Conservation (phyloP, 257 asterid species). For the Scutellaria galericulata region DNA sequence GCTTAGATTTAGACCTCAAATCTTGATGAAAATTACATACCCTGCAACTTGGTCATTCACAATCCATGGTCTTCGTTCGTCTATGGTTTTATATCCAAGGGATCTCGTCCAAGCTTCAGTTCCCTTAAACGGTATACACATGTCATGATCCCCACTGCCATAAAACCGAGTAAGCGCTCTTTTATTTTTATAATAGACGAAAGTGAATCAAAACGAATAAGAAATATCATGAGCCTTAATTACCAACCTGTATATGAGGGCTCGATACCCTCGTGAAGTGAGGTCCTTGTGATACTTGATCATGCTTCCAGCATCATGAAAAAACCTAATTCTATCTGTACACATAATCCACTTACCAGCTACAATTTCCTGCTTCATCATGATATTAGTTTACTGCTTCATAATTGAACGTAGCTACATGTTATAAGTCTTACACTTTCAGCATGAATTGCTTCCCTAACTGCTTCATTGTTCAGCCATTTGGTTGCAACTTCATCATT, state of each 20-base stretch:
- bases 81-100: conserved; percentile 70
- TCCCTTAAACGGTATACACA: conserved; percentile 98
- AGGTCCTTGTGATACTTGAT: conserved; percentile 77
- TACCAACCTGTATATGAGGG: conserved; percentile 71
- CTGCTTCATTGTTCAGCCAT: conserved; percentile 76
- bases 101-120: conserved; percentile 90
- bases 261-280: conserved; percentile 71
- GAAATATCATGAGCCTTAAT: no score
- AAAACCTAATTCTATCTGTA: conserved; percentile 57
- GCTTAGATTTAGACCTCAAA: no score
- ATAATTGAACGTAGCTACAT: conserved; percentile 9
- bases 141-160: conserved; percentile 95
- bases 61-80: conserved; percentile 88
- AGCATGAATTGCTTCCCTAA: conserved; percentile 84
- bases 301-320: conserved; percentile 92
- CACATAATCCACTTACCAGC: conserved; percentile 69
- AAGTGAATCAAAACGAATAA: no score
- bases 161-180: background rate
- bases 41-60: conserved; percentile 80
- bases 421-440: conserved; percentile 55
- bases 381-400: conserved; percentile 25
- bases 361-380: conserved; percentile 45
- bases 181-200: no score
- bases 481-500: conserved; percentile 75
- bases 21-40: conserved; percentile 41